Conservation (phyloP, 163 green algal genomes). For the Scenedesmus sp. region DNA sequence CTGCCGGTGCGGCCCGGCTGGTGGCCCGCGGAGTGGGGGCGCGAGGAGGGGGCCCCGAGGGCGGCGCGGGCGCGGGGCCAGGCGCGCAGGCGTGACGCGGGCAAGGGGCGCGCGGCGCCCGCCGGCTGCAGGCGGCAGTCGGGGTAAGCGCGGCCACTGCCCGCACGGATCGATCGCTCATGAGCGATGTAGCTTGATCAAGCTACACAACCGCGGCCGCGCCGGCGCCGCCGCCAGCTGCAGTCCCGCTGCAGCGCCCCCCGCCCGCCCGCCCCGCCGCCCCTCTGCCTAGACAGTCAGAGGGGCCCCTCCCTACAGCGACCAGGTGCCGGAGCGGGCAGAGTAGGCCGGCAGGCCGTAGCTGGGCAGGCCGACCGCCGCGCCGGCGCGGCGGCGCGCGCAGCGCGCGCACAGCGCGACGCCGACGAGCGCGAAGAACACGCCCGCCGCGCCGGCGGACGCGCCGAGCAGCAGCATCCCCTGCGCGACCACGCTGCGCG, state of each 20-base stretch:
- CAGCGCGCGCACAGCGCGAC: slow-evolving; percentile 22
- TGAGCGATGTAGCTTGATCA: too few relatives aligned
- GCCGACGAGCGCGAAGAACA: slow-evolving; percentile 41
- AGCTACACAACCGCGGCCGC: too few relatives aligned
- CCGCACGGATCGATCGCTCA: too few relatives aligned
- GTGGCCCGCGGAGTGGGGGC: slow-evolving; percentile 78
- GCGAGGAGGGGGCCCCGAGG: slow-evolving; percentile 56
- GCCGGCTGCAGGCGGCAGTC: too few relatives aligned
- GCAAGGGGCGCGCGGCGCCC: too few relatives aligned
- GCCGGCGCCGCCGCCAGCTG: too few relatives aligned
- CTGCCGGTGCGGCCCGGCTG: slow-evolving; percentile 63
- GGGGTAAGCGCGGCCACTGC: too few relatives aligned
- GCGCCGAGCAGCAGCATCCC: neutral
- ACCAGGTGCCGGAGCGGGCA: neutral
- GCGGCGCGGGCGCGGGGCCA: too few relatives aligned
- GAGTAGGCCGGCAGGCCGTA: slow-evolving; percentile 33
- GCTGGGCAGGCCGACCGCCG: slow-evolving; percentile 6
- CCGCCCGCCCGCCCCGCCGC: too few relatives aligned
- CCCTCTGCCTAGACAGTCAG: too few relatives aligned
- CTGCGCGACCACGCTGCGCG: slow-evolving; percentile 17
- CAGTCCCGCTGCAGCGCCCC: too few relatives aligned
- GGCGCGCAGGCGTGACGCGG: too few relatives aligned
- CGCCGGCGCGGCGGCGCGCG: slow-evolving; percentile 3
- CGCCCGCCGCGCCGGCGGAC: slow-evolving; percentile 3
- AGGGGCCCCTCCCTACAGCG: neutral